Evolutionary conservation across 2,329 filamentous ascomycete genomes (phyloP), one percentile per base, ranked within the genome.

Genomic region (Aspergillus carbonarius): DNA sequence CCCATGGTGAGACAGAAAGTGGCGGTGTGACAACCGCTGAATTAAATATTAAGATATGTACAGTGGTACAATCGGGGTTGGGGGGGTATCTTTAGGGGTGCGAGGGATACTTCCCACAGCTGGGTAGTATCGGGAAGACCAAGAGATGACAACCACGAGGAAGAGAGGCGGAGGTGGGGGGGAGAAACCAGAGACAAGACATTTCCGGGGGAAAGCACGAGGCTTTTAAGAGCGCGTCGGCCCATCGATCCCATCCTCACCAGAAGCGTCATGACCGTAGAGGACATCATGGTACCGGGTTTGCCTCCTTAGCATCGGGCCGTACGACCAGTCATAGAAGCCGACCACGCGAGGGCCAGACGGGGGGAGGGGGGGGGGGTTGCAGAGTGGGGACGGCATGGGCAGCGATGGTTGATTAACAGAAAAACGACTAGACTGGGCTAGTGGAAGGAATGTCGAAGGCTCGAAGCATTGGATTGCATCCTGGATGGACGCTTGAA

Each of bases 181-280:
- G 52, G 44, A 54, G 55, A 47, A 30, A 48, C 23, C 4, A 30
- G 25, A 17, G 8, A 27, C 8, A 12, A 27, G 12, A 32, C 15
- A 32, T 5, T 15, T 48, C 37, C n/a, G 37, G 57, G 62, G 44
- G 37, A 55, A 51, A 57, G 50, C 44, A 52, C 42, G 46, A 54
- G 55, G 55, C 65, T 66, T 66, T 67, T 63, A 58, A 66, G 53
- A 62, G n/a, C 57, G 58, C 37, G 18, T 34, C 58, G 47, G 42
- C 23, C 30, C 30, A 32, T 40, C 54, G 32, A 32, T 50, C 47
- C 39, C 49, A 30, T 53, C n/a, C 10, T 34, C 39, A 20, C 23
- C 8, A 30, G 15, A 30, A 15, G 13, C 39, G 35, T 42, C 50
- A 42, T 30, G n/a, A 23, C 12, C 17, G 7, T 15, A 13, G 32